Percentiles rank a stretch among this genome's conserved stretches.
phyloP scores from a whole-genome alignment of 495 filamentous ascomycete species.

The Xylaria palmicola region DNA sequence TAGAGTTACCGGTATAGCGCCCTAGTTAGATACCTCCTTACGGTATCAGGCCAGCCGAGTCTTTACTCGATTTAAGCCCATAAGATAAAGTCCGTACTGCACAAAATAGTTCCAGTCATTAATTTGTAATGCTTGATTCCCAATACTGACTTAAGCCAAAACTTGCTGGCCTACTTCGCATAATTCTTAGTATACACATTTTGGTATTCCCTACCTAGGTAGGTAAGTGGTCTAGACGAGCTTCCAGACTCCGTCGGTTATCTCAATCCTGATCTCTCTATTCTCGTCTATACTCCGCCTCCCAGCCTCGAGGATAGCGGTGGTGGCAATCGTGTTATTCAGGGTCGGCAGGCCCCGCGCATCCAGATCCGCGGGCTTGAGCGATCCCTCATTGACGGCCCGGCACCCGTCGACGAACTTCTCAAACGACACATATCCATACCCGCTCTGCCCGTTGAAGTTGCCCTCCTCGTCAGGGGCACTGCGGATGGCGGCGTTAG shows the following conservation, averaged over 20 bases:
- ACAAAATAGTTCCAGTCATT: no score
- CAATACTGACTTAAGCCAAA: background rate
- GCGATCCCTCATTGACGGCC: conserved; percentile 67
- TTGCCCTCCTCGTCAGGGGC: conserved; percentile 94
- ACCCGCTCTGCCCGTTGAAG: conserved; percentile 86
- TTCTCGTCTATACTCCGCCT: conserved; percentile 77
- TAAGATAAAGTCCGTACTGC: no score
- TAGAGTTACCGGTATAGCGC: no score
- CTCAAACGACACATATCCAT: conserved; percentile 89
- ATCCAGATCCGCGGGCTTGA: conserved; percentile 74
- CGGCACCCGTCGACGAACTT: conserved; percentile 91
- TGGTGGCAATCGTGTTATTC: conserved; percentile 85
- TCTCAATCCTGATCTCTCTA: conserved; percentile 69
- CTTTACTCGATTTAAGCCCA: no score
- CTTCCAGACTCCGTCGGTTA: conserved; percentile 63
- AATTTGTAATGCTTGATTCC: no score
- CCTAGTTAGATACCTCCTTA: no score
- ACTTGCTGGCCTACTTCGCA: no score
- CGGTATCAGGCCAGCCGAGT: no score
- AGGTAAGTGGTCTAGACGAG: conserved; percentile 62
- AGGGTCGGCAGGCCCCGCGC: conserved; percentile 78
- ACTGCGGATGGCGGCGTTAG: background rate
- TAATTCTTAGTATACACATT: background rate
- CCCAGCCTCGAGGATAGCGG: conserved; percentile 86
- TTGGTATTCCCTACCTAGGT: background rate